phyloP scores from a whole-genome alignment of 805 yeast genomes.

The Ogataea siamensis region DNA sequence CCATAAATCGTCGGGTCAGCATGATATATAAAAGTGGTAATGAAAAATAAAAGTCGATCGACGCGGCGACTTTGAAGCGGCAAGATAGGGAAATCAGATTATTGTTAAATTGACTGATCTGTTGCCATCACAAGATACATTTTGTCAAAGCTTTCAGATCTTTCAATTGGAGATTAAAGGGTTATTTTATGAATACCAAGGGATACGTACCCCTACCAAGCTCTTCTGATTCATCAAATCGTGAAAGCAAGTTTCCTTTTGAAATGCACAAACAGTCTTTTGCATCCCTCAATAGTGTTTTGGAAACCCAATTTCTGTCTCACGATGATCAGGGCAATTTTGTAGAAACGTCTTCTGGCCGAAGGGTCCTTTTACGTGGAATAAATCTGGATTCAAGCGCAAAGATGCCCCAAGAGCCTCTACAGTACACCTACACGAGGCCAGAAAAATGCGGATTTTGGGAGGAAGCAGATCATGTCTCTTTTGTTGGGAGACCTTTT shows the following conservation, averaged over 20 bases:
- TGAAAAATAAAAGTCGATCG: conserved; percentile 4
- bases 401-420: conserved; percentile 65
- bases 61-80: conserved; percentile 10
- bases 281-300: conserved; percentile 16
- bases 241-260: conserved; percentile 1
- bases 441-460: conserved; percentile 49
- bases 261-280: conserved; percentile 18
- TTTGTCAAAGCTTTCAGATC: neutral
- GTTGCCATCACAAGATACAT: conserved; percentile 3
- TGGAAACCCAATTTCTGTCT: conserved; percentile 23
- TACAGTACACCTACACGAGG: conserved; percentile 39
- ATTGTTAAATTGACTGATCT: conserved; percentile 4
- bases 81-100: conserved; percentile 10
- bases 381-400: conserved; percentile 76
- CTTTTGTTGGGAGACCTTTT: conserved; percentile 84
- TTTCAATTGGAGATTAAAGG: neutral
- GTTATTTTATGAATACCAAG: conserved; percentile 14
- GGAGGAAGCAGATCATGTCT: conserved; percentile 64
- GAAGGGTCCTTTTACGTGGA: conserved; percentile 69
- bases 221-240: conserved; percentile 3
- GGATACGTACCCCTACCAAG: conserved; percentile 18
- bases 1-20: conserved; percentile 5
- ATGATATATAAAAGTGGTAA: neutral
- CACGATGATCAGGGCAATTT: conserved; percentile 56
- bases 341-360: conserved; percentile 47